Evolutionary conservation across 2,329 filamentous ascomycete species (phyloP), one percentile per base, ranked within the genome.

Genomic region (Alternaria metachromatica): DNA sequence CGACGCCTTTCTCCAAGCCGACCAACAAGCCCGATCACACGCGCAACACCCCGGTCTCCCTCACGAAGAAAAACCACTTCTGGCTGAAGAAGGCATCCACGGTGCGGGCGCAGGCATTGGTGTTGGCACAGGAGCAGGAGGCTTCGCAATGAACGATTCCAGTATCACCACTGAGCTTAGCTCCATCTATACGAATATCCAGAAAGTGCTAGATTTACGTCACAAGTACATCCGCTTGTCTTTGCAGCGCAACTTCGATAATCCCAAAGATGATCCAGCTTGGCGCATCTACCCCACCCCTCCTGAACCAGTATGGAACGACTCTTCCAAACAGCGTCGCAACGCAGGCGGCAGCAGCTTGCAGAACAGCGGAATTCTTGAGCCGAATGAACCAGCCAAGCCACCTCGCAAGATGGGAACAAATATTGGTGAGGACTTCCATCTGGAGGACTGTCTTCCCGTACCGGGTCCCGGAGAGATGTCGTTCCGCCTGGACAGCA

Each of bases 231-330:
- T 98, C 56, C 84, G 88, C 1, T 81, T 97, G 15, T 98, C 96
- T 0, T 84, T 94, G 20, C 96, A 99, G 76, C 87, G 91, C 10
- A 87, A 90, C 8, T 87, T 88, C 12, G 93, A 97, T 76, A 97
- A 98, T 71, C 96, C 96, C 1, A 93, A 93, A 72, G 94, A 98
- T 77, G 88, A 91, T 18, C 86, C 90, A 0, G 87, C 85, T 54
- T 99, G 95, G 95, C 86, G 87, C 58, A 93, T 99, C 48, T 98
- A 98, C 74, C 96, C 96, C 10, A 89, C 92, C 13, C 94, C 94
- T 5, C 96, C 95, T 6, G 92, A 96, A 73, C 96, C 96, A 15
- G 92, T 93, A 3, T 98, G 96, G 95, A 87, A 90, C 63, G 88
- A 88, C 64, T 66, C 69, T 5, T 87, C 86, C 37, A 85, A 85